phyloP scores from a whole-genome alignment of 1,284 basidiomycete genomes.

The Ganoderma meredithae region DNA sequence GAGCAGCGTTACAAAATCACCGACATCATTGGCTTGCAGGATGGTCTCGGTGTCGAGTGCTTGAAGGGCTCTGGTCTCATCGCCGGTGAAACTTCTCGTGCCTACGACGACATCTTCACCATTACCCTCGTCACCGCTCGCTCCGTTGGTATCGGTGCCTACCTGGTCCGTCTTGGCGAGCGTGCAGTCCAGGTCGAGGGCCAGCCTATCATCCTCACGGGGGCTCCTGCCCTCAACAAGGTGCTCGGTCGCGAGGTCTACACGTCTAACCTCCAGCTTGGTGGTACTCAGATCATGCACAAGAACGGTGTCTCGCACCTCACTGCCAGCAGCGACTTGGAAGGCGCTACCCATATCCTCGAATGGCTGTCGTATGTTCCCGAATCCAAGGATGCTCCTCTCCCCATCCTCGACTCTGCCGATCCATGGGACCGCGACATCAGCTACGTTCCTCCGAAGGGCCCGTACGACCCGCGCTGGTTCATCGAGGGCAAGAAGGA shows the following conservation, averaged over 20 bases:
- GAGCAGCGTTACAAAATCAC: slow-evolving; percentile 94
- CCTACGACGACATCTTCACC: slow-evolving; percentile 99
- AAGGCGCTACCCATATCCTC: slow-evolving; percentile 92
- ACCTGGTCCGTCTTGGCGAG: slow-evolving; percentile 97
- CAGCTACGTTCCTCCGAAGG: slow-evolving; percentile 90
- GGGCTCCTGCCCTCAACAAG: slow-evolving; percentile 97
- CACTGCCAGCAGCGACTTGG: slow-evolving; percentile 92
- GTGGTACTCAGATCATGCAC: slow-evolving; percentile 99
- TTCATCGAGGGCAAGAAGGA: slow-evolving; percentile 95
- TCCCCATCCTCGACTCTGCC: slow-evolving; percentile 76
- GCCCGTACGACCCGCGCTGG: slow-evolving; percentile 97
- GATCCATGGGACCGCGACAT: slow-evolving; percentile 96
- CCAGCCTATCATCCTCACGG: slow-evolving; percentile 98
- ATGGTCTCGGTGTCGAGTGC: slow-evolving; percentile 98
- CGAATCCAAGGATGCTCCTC: slow-evolving; percentile 75
- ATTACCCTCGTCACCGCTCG: slow-evolving; percentile 98
- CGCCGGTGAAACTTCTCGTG: slow-evolving; percentile 97
- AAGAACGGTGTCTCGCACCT: slow-evolving; percentile 99
- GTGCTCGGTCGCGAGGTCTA: slow-evolving; percentile 99
- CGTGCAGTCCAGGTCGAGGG: slow-evolving; percentile 99
- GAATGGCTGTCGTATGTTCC: slow-evolving; percentile 97
- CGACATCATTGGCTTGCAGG: slow-evolving; percentile 95
- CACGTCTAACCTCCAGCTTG: slow-evolving; percentile 98
- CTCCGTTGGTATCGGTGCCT: slow-evolving; percentile 99
- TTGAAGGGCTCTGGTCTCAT: slow-evolving; percentile 97